Evolutionary conservation across 2,329 filamentous ascomycete genomes (phyloP), one percentile per base, ranked within the genome.

Genomic region (Paracamarosporium sp.): DNA sequence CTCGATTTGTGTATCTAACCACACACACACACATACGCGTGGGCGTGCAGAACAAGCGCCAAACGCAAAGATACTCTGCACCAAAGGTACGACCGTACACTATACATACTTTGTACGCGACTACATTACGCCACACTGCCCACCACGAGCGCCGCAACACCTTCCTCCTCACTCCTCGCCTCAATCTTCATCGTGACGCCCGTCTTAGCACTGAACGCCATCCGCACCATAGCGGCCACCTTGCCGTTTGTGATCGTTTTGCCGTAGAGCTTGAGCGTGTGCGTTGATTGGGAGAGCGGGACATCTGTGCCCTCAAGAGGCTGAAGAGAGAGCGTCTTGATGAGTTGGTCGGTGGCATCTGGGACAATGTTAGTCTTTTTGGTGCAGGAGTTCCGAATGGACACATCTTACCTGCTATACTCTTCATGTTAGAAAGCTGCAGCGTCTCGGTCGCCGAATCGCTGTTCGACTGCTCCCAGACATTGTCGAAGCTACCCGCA

Each of bases 161-260:
- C 92, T 74, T 95, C 92, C 79, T 99, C 95, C 78, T 99, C 95
- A 76, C 90, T 91, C 74, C 95, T 86, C 60, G 94, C 91, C 51
- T 90, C 91, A 68, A 99, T 92, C 86, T 98, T 98, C 72, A 94
- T 96, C 57, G 95, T 97, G 25, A 98, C 93, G 51, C 95, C 95
- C 48, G 89, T 90, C 85, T 96, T 97, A 70, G 90, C 88, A 60
- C 92, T 96, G 80, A 88, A 97, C 1, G 93, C 95, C 93, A 99
- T 97, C 78, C 93, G 87, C 63, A 98, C 88, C 64, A 87, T 89
- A 59, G 90, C 91, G 55, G 93, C 92, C 15, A 99, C 94, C 71
- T 90, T 90, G 65, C 95, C 95, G 33, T 94, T 95, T 31, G 86
- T 88, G 61, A 98, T 89, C 41, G 92, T 97, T 87, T 97, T 98